Evolutionary conservation across 345 rosid genomes (phyloP).

Genomic region (Gynandropsis gynandra): DNA sequence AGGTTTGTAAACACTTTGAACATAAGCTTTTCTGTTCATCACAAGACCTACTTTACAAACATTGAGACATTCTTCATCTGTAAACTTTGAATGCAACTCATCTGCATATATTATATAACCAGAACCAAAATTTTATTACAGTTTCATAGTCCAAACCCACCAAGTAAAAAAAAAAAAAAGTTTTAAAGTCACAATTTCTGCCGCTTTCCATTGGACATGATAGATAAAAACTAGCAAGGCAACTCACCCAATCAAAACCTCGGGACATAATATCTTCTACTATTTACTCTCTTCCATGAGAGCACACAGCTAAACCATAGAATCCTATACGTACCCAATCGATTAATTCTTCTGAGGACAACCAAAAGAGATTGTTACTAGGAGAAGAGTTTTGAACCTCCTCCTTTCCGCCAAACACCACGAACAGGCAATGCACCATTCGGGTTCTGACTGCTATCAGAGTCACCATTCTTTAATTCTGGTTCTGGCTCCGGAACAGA

Average conservation of each 20-base stretch:
- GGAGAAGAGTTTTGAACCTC: conserved; percentile 51
- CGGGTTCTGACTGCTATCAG: conserved; percentile 27
- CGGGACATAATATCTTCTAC: too few species aligned
- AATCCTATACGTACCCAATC: not conserved
- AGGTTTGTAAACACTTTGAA: not conserved
- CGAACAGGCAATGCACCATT: conserved; percentile 40
- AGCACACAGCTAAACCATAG: too few species aligned
- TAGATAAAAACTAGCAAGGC: too few species aligned
- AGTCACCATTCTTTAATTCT: conserved; percentile 17
- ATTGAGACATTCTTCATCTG: not conserved
- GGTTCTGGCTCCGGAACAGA: conserved; percentile 38
- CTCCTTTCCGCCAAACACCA: conserved; percentile 72
- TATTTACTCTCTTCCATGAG: too few species aligned
- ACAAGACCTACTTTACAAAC: not conserved
- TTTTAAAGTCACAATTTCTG: too few species aligned
- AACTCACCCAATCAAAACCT: too few species aligned
- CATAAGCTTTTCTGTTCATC: not conserved
- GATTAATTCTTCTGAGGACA: too few species aligned
- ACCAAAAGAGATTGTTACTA: conserved; percentile 8
- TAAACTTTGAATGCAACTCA: conserved; percentile 8
- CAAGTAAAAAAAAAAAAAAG: too few species aligned
- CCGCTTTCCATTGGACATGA: too few species aligned
- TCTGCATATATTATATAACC: too few species aligned
- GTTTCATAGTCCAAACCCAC: too few species aligned
- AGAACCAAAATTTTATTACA: too few species aligned